Evolutionary conservation across 1,284 basidiomycete species (phyloP).

Genomic region (Ustilago tritici): DNA sequence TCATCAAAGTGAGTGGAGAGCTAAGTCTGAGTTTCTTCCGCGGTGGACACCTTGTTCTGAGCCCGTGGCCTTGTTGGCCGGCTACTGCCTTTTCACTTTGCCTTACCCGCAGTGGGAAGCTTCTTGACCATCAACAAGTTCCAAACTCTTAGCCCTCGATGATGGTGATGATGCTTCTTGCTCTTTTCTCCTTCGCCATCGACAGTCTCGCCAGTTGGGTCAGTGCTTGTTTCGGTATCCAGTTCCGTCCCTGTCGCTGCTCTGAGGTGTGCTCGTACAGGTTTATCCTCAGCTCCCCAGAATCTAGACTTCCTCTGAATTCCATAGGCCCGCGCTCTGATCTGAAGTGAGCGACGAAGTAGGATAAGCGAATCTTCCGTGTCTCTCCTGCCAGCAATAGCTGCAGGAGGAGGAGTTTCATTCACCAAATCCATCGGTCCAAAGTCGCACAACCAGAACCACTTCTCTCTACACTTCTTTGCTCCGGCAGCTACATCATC

Average conservation of each 20-base stretch:
- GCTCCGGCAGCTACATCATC: conserved; percentile 19
- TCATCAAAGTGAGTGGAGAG: background rate
- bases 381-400: conserved; percentile 60
- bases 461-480: conserved; percentile 24
- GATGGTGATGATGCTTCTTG: conserved; percentile 22
- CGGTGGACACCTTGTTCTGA: background rate
- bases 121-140: conserved; percentile 40
- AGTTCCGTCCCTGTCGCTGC: conserved; percentile 6
- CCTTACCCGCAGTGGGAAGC: conserved; percentile 7
- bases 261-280: conserved; percentile 22
- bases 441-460: conserved; percentile 44
- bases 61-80: background rate
- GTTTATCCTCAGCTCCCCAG: conserved; percentile 36
- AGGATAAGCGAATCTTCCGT: conserved; percentile 41
- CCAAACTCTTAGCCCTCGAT: conserved; percentile 37
- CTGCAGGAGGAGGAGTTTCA: conserved; percentile 60
- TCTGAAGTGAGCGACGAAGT: conserved; percentile 31
- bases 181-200: background rate
- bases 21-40: background rate
- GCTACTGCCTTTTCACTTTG: conserved; percentile 6
- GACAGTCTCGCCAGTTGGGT: conserved; percentile 13
- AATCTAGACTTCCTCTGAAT: conserved; percentile 29
- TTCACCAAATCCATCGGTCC: conserved; percentile 49
- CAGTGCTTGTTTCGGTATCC: conserved; percentile 17
- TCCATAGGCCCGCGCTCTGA: conserved; percentile 38